phyloP scores from a whole-genome alignment of 192 early-diverging fungal genomes.

The Funneliformis mosseae region DNA sequence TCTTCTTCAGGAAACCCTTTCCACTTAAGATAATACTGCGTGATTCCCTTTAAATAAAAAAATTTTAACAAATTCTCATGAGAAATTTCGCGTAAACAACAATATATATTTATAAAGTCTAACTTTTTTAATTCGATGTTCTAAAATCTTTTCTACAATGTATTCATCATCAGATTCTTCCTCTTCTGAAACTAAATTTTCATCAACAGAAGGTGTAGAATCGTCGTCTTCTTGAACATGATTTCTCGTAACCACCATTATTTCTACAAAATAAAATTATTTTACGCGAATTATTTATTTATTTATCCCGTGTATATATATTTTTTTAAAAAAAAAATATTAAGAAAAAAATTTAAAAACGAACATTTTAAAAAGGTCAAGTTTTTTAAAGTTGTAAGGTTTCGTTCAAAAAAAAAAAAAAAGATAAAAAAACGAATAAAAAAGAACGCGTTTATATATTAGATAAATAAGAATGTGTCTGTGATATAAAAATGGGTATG shows the following conservation, averaged over 20 bases:
- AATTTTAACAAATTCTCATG: not conserved
- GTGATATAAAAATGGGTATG: too few species aligned
- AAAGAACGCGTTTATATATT: not conserved
- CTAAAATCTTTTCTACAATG: not conserved
- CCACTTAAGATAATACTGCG: slow-evolving; percentile 57
- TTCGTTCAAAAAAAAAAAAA: too few species aligned
- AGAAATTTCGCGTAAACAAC: not conserved
- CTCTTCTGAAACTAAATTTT: not conserved
- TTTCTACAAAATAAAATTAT: too few species aligned
- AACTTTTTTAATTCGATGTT: not conserved
- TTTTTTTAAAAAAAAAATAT: too few species aligned
- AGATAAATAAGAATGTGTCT: not conserved
- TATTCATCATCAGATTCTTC: not conserved
- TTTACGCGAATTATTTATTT: too few species aligned
- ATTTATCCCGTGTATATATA: too few species aligned
- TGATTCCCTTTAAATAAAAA: not conserved
- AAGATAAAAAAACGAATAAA: not conserved
- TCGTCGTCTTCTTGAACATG: too few species aligned
- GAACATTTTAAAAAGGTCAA: too few species aligned
- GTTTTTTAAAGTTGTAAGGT: not conserved
- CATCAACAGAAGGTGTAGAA: not conserved
- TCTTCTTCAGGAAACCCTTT: slow-evolving; percentile 46
- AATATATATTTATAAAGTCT: too few species aligned
- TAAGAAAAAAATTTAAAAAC: too few species aligned
- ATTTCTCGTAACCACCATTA: too few species aligned